Conservation (phyloP, 371 early-diverging fungal genomes). For the Coemansia sp. region DNA sequence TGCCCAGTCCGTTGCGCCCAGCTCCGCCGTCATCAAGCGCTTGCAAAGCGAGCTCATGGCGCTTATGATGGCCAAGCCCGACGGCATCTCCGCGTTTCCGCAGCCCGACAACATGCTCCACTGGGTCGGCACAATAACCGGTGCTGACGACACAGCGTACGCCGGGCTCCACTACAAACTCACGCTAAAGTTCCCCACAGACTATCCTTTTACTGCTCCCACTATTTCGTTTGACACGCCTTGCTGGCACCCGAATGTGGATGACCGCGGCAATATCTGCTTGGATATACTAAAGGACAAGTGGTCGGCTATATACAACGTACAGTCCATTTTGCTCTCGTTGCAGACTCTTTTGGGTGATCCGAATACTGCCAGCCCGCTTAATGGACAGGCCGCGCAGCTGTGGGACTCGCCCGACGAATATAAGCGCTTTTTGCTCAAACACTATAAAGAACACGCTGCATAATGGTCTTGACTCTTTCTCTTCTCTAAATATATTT, state of each 20-base stretch:
- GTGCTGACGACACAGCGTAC: slow-evolving; percentile 57
- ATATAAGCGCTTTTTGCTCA: slow-evolving; percentile 47
- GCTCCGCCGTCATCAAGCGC: slow-evolving; percentile 43
- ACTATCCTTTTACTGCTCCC: slow-evolving; percentile 67
- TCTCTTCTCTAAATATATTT: not conserved
- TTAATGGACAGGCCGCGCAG: slow-evolving; percentile 62
- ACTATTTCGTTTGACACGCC: slow-evolving; percentile 60
- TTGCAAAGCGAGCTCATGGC: slow-evolving; percentile 51
- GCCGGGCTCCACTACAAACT: slow-evolving; percentile 64
- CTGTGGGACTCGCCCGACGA: slow-evolving; percentile 59
- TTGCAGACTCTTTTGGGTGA: slow-evolving; percentile 67
- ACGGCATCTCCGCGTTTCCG: slow-evolving; percentile 63
- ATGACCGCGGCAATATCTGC: slow-evolving; percentile 63
- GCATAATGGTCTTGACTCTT: not conserved
- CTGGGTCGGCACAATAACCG: slow-evolving; percentile 63
- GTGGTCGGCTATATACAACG: slow-evolving; percentile 72
- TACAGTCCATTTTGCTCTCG: slow-evolving; percentile 63
- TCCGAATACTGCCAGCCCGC: slow-evolving; percentile 65
- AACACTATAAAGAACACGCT: slow-evolving; percentile 45
- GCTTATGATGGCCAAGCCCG: slow-evolving; percentile 55
- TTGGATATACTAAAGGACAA: slow-evolving; percentile 73
- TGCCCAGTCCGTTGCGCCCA: slow-evolving; percentile 13
- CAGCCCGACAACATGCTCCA: slow-evolving; percentile 59
- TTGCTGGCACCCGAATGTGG: slow-evolving; percentile 71
- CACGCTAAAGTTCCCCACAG: slow-evolving; percentile 58